A percentile compares a stretch with the other conserved stretches of the same genome.
Conservation (phyloP, 2,329 filamentous ascomycete genomes). For the Tolypocladium ovalisporum region DNA sequence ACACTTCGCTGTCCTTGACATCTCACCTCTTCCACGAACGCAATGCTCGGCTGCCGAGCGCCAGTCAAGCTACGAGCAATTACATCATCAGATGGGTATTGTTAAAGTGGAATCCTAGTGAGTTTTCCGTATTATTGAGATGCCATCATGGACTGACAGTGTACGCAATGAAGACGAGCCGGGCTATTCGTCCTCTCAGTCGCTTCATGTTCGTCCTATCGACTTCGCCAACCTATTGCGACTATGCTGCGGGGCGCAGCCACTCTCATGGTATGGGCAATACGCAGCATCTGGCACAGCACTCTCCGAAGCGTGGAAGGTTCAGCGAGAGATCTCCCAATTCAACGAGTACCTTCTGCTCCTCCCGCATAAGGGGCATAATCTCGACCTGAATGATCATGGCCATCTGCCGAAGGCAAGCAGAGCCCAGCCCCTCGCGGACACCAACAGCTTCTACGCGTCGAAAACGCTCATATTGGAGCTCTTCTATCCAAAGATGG, state of each 20-base stretch:
- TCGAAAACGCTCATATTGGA: constrained; percentile 42
- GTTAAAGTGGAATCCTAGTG: constrained; percentile 73
- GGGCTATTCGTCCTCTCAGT: constrained; percentile 53
- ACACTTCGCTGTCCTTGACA: constrained; percentile 69
- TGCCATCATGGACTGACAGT: neutral
- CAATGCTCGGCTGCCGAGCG: constrained; percentile 56
- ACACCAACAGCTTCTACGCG: constrained; percentile 23
- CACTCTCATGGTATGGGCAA: constrained; percentile 17
- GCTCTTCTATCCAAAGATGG: constrained; percentile 40
- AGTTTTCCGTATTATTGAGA: constrained; percentile 11
- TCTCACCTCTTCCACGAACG: constrained; percentile 54
- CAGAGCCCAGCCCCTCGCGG: constrained; percentile 11
- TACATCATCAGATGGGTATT: constrained; percentile 75
- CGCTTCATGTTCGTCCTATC: constrained; percentile 50
- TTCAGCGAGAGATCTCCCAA: constrained; percentile 28
- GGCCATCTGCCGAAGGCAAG: constrained; percentile 2
- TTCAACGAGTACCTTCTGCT: constrained; percentile 46
- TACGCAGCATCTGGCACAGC: constrained; percentile 33
- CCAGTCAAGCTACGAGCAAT: constrained; percentile 55
- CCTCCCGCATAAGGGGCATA: constrained; percentile 21
- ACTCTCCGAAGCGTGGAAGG: constrained; percentile 36
- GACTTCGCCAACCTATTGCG: constrained; percentile 61
- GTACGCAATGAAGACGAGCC: constrained; percentile 45
- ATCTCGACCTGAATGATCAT: neutral
- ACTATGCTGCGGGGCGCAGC: constrained; percentile 49